Conservation (phyloP, 257 asterid species). For the Lavandula angustifolia region DNA sequence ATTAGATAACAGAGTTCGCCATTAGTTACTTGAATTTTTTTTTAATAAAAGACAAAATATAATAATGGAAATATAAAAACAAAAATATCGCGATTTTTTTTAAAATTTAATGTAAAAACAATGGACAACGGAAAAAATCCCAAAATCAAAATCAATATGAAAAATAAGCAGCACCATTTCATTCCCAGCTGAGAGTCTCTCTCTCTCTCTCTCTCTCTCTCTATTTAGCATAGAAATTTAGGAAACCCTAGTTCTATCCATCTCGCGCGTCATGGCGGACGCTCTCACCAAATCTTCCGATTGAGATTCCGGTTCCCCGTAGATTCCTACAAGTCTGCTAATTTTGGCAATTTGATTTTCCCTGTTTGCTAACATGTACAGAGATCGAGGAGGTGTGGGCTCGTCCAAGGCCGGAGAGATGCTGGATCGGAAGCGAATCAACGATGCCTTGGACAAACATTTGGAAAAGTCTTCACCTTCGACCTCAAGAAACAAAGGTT, state of each 20-base stretch:
- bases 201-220: constrained; percentile 30
- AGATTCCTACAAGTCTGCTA: neutral
- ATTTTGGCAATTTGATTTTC: constrained; percentile 16
- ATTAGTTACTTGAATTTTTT: neutral
- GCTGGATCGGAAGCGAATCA: constrained; percentile 64
- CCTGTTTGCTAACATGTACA: constrained; percentile 41
- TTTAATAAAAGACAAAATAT: neutral
- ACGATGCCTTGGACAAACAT: constrained; percentile 56
- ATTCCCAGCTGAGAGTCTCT: constrained; percentile 32
- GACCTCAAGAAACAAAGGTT: constrained; percentile 47
- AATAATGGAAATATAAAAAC: neutral
- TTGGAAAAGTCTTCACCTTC: constrained; percentile 62
- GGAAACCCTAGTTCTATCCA: constrained; percentile 47
- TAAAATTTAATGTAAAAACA: no score
- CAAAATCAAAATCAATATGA: constrained; percentile 27
- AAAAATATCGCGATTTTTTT: neutral
- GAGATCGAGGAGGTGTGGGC: constrained; percentile 60
- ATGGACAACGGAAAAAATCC: neutral
- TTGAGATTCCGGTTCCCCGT: neutral
- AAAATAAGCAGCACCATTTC: constrained; percentile 33
- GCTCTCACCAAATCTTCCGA: constrained; percentile 31
- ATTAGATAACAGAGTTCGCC: neutral
- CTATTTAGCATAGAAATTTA: constrained; percentile 23
- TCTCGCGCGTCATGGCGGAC: constrained; percentile 18
- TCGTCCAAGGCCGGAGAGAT: constrained; percentile 52